Evolutionary conservation across 192 early-diverging fungal genomes (phyloP).

Genomic region (Umbelopsis vinacea): DNA sequence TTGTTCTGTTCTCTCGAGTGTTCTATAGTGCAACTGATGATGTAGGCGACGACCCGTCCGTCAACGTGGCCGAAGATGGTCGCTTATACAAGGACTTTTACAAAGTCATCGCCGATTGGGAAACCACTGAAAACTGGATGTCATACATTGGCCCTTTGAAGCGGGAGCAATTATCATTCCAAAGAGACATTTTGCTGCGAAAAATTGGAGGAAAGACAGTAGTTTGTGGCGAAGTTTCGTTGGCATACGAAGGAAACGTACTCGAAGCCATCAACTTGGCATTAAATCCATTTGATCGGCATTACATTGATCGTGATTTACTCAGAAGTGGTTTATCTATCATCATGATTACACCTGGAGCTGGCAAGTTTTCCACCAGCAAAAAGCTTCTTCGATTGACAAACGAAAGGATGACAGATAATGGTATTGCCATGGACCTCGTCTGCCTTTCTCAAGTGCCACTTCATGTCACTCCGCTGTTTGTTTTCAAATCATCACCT

Average conservation of each 20-base stretch:
- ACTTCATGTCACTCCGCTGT: constrained; percentile 87
- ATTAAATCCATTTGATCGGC: constrained; percentile 92
- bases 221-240: constrained; percentile 78
- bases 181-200: constrained; percentile 67
- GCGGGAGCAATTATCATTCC: constrained; percentile 75
- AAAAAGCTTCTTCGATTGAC: constrained; percentile 88
- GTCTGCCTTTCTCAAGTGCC: constrained; percentile 90
- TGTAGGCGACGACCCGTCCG: constrained; percentile 43
- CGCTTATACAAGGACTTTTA: constrained; percentile 91
- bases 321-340: constrained; percentile 88
- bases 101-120: constrained; percentile 94
- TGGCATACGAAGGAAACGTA: constrained; percentile 91
- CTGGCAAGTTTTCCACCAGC: constrained; percentile 88
- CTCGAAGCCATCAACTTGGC: constrained; percentile 96
- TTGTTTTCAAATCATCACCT: constrained; percentile 63
- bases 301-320: constrained; percentile 95
- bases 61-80: constrained; percentile 56
- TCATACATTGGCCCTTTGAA: constrained; percentile 68
- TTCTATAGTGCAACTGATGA: constrained; percentile 66
- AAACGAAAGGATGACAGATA: constrained; percentile 92
- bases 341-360: constrained; percentile 86
- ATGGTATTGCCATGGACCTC: constrained; percentile 89
- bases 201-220: constrained; percentile 48
- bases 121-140: constrained; percentile 77
- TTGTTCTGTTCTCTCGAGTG: constrained; percentile 92